A percentile compares a stretch with the other conserved stretches of the same genome.
Evolutionary conservation across 2,329 filamentous ascomycete genomes (phyloP).

Genomic region (Ophioceras dolichostomum): DNA sequence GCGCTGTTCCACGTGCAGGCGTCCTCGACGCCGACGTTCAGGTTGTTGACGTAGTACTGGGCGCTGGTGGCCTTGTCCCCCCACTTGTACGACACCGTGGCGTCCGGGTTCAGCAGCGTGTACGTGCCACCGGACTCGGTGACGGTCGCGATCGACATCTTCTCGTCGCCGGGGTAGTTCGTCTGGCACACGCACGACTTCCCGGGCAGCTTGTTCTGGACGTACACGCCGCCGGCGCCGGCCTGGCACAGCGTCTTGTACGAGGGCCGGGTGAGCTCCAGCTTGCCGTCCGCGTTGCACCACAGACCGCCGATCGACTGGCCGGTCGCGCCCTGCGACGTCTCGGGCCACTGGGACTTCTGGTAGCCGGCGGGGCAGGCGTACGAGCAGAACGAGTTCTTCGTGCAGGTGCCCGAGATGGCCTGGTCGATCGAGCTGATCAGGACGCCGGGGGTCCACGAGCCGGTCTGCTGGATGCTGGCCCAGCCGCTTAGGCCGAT

Average conservation of each 20-base stretch:
- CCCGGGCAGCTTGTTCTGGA: conserved; percentile 60
- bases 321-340: conserved; percentile 60
- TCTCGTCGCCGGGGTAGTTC: conserved; percentile 88
- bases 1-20: conserved; percentile 65
- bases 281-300: conserved; percentile 62
- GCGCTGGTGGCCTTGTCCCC: conserved; percentile 64
- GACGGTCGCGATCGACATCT: conserved; percentile 68
- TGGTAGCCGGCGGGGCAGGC: conserved; percentile 84
- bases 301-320: conserved; percentile 82
- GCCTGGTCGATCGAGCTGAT: conserved; percentile 57
- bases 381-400: conserved; percentile 75
- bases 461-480: conserved; percentile 56
- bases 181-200: conserved; percentile 77
- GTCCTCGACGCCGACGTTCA: conserved; percentile 50
- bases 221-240: conserved; percentile 57
- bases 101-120: conserved; percentile 64
- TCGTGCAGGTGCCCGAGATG: conserved; percentile 45
- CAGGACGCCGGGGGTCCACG: conserved; percentile 33
- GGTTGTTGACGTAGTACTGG: conserved; percentile 94
- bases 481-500: conserved; percentile 63
- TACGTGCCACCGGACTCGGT: conserved; percentile 45
- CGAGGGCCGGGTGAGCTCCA: conserved; percentile 62
- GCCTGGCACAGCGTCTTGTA: conserved; percentile 61
- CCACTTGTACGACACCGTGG: conserved; percentile 66
- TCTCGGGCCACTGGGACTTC: conserved; percentile 77